These are phyloP conservation scores for Neofusicoccum cordaticola DNA, from an alignment of 2,329 filamentous ascomycete species.

Conservation along the genomic window DNA sequence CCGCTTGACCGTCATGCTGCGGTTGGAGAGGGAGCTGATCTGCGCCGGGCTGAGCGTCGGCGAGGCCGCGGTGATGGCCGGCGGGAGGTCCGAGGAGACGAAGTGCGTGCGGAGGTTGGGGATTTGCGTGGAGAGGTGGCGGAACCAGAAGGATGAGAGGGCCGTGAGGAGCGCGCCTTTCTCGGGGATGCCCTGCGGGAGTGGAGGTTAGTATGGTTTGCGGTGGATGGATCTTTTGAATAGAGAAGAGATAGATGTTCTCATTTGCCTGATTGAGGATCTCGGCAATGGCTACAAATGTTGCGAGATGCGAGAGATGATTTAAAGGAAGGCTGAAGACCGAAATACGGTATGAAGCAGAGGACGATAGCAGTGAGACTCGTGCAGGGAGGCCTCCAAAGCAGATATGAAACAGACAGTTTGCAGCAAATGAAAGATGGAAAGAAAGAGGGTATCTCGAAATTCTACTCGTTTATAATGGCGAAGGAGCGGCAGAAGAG, in stretches of 20 bases:
- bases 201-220: not conserved
- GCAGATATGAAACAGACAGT: no score
- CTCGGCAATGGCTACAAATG: no score
- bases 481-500: not conserved
- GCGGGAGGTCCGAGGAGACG: slow-evolving; percentile 57
- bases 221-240: no score
- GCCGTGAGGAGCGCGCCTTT: slow-evolving; percentile 68
- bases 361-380: no score
- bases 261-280: not conserved
- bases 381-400: no score
- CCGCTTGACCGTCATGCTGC: slow-evolving; percentile 74
- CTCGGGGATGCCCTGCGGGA: slow-evolving; percentile 56
- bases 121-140: slow-evolving; percentile 55
- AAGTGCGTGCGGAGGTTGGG: slow-evolving; percentile 63
- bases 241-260: not conserved
- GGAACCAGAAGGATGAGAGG: slow-evolving; percentile 68
- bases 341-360: no score
- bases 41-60: slow-evolving; percentile 21
- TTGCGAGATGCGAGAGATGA: no score
- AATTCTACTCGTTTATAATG: no score
- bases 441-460: no score
- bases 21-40: slow-evolving; percentile 50
- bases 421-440: no score
- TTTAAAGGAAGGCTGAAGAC: no score
- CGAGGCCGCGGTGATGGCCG: slow-evolving; percentile 38